These are phyloP conservation scores for Quercus wislizeni DNA, from an alignment of 306 rosid genomes.

Conservation along the genomic window DNA sequence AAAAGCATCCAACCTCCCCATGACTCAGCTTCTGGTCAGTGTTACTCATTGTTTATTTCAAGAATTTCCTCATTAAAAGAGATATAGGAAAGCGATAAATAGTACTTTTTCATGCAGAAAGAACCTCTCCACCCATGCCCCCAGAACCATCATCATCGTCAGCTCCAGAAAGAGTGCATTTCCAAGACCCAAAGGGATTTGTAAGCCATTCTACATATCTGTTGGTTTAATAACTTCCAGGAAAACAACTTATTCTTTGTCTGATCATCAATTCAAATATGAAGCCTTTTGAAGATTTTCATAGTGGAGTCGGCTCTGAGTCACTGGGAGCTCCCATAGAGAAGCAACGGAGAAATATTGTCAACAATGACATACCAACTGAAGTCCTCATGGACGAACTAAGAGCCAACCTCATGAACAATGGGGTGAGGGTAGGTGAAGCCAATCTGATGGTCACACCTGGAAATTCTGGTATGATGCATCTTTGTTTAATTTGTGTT, in stretches of 20 bases:
- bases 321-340: constrained; percentile 34
- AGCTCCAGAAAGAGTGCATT: constrained; percentile 31
- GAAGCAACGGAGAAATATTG: constrained; percentile 23
- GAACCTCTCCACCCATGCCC: constrained; percentile 43
- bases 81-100: constrained; percentile 5
- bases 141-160: constrained; percentile 57
- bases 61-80: background rate
- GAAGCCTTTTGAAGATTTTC: constrained; percentile 60
- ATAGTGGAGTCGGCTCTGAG: constrained; percentile 40
- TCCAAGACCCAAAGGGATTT: constrained; percentile 36
- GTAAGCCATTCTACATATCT: constrained; percentile 36
- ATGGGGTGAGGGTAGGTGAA: constrained; percentile 29
- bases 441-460: constrained; percentile 40
- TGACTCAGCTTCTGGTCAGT: constrained; percentile 67
- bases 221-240: constrained; percentile 13
- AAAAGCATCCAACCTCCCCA: constrained; percentile 51
- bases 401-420: constrained; percentile 35
- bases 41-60: background rate
- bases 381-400: constrained; percentile 33
- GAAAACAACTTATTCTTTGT: constrained; percentile 12
- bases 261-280: constrained; percentile 25
- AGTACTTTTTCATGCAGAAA: constrained; percentile 37
- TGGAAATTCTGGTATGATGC: constrained; percentile 50
- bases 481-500: constrained; percentile 13
- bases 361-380: constrained; percentile 24